A percentile compares a stretch with the other conserved stretches of the same genome.
These are phyloP conservation scores for Magnusiomyces tetraspermus DNA, from an alignment of 1,139 yeast genomes.

Conservation along the genomic window DNA sequence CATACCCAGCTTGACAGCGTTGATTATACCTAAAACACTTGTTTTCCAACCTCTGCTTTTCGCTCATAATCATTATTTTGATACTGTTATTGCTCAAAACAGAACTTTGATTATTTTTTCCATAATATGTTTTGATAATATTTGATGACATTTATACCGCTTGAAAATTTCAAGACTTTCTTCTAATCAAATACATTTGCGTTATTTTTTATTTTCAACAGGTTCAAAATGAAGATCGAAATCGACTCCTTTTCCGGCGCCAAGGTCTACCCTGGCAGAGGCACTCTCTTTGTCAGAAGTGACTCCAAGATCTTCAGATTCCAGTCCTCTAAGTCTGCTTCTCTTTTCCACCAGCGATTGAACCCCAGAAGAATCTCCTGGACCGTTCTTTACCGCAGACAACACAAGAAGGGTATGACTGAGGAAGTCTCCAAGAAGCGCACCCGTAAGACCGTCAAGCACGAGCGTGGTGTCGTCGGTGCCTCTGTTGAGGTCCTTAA, in stretches of 20 bases:
- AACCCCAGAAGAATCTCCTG: conserved; percentile 99
- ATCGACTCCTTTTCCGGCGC: conserved; percentile 98
- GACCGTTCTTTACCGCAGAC: conserved; percentile 99
- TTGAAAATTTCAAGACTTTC: too few relatives aligned
- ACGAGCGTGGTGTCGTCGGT: conserved; percentile 99
- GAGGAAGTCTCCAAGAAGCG: conserved; percentile 98
- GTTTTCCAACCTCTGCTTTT: too few relatives aligned
- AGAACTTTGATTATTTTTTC: too few relatives aligned
- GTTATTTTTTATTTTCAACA: not conserved
- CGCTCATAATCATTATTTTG: too few relatives aligned
- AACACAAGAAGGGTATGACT: conserved; percentile 99
- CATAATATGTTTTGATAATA: too few relatives aligned
- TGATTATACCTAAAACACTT: too few relatives aligned
- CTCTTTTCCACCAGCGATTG: conserved; percentile 99
- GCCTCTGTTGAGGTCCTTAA: conserved; percentile 96
- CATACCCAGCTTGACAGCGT: too few relatives aligned
- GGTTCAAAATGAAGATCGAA: conserved; percentile 85
- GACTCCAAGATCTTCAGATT: conserved; percentile 99
- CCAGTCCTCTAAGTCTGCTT: conserved; percentile 95
- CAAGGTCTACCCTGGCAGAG: conserved; percentile 99
- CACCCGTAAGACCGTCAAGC: conserved; percentile 94
- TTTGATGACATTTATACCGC: too few relatives aligned
- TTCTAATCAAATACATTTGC: too few relatives aligned
- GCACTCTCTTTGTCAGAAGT: conserved; percentile 98
- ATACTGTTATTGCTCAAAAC: too few relatives aligned